These are phyloP conservation scores for Pisolithus orientalis DNA, from an alignment of 768 basidiomycete species.

Conservation along the genomic window DNA sequence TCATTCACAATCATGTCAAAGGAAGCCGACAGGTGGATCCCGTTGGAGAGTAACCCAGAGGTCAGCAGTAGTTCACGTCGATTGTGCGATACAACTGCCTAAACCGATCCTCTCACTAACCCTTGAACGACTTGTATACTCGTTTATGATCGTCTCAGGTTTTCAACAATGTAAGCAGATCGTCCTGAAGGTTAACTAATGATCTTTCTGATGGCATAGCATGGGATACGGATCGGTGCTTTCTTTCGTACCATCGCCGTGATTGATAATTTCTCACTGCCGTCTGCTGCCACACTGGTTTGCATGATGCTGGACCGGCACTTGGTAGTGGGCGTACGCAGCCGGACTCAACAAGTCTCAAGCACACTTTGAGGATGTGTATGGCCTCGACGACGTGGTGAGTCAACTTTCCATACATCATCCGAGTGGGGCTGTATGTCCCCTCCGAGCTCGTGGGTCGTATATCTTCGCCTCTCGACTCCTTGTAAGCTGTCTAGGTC, in stretches of 20 bases:
- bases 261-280: not conserved
- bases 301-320: not conserved
- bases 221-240: not conserved
- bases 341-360: constrained; percentile 51
- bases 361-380: constrained; percentile 62
- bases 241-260: not conserved
- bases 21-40: constrained; percentile 54
- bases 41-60: constrained; percentile 71
- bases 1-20: constrained; percentile 7
- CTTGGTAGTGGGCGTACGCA: constrained; percentile 57
- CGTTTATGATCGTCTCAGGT: constrained; percentile 12
- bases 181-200: not conserved
- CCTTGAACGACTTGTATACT: not conserved
- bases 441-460: not conserved
- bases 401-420: constrained; percentile 4
- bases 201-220: not conserved
- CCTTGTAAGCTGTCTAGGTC: no score
- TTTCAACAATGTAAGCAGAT: constrained; percentile 23
- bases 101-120: not conserved
- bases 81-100: constrained; percentile 2
- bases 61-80: constrained; percentile 20
- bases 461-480: not conserved
- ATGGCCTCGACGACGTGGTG: constrained; percentile 65
- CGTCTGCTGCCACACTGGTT: no score
- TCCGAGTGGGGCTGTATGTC: not conserved